These are phyloP conservation scores for Aphanomyces astaci DNA, from an alignment of 352 stramenopile species.

Conservation along the genomic window DNA sequence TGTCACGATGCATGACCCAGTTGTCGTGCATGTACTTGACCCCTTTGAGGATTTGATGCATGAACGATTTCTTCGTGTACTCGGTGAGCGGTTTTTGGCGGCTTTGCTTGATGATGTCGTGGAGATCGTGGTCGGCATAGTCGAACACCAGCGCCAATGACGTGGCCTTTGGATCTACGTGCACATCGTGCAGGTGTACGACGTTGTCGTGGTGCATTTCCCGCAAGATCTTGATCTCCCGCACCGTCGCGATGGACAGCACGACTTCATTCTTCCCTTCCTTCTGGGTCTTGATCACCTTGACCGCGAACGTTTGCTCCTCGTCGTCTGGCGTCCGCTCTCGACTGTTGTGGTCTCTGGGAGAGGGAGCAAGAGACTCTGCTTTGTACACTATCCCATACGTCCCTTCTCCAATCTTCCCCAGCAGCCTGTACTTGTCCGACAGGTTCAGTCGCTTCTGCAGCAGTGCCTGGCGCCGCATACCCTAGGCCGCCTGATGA, in stretches of 20 bases:
- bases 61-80: constrained; percentile 89
- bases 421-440: constrained; percentile 78
- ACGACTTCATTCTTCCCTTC: constrained; percentile 87
- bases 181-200: constrained; percentile 77
- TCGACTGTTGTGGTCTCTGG: background rate
- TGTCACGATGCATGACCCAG: constrained; percentile 91
- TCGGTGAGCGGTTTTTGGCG: constrained; percentile 84
- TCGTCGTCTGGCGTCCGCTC: constrained; percentile 43
- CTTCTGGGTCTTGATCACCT: constrained; percentile 85
- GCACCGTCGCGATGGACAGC: constrained; percentile 76
- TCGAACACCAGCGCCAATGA: constrained; percentile 82
- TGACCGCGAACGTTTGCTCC: constrained; percentile 79
- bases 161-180: constrained; percentile 78
- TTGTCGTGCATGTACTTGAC: constrained; percentile 91
- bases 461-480: constrained; percentile 20
- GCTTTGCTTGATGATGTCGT: constrained; percentile 84
- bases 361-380: constrained; percentile 43
- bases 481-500: background rate
- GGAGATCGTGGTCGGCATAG: constrained; percentile 83
- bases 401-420: constrained; percentile 84
- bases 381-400: constrained; percentile 88
- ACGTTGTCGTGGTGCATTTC: constrained; percentile 86
- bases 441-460: constrained; percentile 42
- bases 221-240: constrained; percentile 86
- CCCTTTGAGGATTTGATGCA: constrained; percentile 88